phyloP scores from a whole-genome alignment of 2,329 filamentous ascomycete species.

The Coniochaeta hoffmannii region DNA sequence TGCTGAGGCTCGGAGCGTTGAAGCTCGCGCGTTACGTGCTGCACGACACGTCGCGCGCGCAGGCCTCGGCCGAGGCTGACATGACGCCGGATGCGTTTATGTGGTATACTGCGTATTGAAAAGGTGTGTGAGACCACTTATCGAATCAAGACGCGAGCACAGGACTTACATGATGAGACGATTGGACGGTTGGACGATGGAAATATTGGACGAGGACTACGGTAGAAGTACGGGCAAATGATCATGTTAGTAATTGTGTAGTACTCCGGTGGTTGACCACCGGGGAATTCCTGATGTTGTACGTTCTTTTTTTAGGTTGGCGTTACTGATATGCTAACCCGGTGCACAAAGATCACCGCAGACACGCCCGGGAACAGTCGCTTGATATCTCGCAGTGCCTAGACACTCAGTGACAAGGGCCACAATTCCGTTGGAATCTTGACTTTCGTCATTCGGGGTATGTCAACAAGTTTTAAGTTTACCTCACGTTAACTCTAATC shows the following conservation, averaged over 20 bases:
- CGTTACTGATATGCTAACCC: too few relatives aligned
- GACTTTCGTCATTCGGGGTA: too few relatives aligned
- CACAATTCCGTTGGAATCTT: too few relatives aligned
- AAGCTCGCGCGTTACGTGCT: slow-evolving; percentile 3
- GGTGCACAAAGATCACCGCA: too few relatives aligned
- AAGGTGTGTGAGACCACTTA: background rate
- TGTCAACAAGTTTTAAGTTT: too few relatives aligned
- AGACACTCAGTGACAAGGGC: too few relatives aligned
- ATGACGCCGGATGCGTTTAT: background rate
- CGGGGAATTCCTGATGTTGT: background rate
- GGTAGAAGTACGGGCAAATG: too few relatives aligned
- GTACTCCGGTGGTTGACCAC: background rate
- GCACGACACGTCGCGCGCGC: slow-evolving; percentile 1
- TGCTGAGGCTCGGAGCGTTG: background rate
- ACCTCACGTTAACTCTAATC: too few relatives aligned
- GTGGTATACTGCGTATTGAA: background rate
- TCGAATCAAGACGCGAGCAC: background rate
- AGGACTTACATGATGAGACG: background rate
- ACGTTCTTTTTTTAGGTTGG: background rate
- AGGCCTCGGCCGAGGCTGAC: background rate
- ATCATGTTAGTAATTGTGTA: background rate
- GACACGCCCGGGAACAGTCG: too few relatives aligned
- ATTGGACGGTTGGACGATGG: background rate
- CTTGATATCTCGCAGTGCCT: too few relatives aligned
- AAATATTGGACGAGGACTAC: too few relatives aligned